Percentiles rank a stretch among this genome's conserved stretches.
These are phyloP conservation scores for Cyclotella distinguenda DNA, from an alignment of 108 stramenopile species.

Conservation along the genomic window DNA sequence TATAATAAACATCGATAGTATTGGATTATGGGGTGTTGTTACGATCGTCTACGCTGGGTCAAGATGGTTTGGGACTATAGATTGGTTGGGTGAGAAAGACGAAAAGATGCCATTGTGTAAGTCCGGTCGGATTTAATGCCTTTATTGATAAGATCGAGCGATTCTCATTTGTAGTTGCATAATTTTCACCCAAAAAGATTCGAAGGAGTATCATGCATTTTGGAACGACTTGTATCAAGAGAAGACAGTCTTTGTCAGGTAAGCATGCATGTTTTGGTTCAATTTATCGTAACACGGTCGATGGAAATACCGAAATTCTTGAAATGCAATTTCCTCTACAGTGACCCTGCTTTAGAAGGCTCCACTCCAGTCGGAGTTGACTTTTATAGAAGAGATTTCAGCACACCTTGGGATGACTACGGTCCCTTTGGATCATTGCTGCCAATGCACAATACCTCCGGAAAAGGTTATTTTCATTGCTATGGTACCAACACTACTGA, in stretches of 20 bases:
- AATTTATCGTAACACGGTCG: no score
- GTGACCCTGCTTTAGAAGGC: constrained; percentile 17
- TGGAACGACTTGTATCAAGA: no score
- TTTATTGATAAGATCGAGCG: no score
- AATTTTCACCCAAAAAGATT: neutral
- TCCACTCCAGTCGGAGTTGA: constrained; percentile 19
- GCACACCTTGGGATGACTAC: constrained; percentile 4
- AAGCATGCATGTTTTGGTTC: no score
- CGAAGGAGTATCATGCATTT: constrained; percentile 29
- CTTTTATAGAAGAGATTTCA: constrained; percentile 14
- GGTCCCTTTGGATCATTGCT: constrained; percentile 16
- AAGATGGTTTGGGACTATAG: constrained; percentile 16
- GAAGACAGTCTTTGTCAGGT: no score
- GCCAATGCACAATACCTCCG: neutral
- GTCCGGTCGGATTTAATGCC: no score
- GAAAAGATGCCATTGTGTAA: no score
- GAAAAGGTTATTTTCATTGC: constrained; percentile 20
- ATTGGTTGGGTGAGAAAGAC: no score
- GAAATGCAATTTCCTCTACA: constrained; percentile 6
- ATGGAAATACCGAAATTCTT: no score
- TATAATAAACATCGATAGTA: no score
- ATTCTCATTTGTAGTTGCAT: neutral
- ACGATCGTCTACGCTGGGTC: constrained; percentile 21
- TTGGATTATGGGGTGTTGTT: no score
- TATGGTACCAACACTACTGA: no score